These are phyloP conservation scores for Epipyxis sp. DNA, from an alignment of 108 stramenopile species.

Conservation along the genomic window DNA sequence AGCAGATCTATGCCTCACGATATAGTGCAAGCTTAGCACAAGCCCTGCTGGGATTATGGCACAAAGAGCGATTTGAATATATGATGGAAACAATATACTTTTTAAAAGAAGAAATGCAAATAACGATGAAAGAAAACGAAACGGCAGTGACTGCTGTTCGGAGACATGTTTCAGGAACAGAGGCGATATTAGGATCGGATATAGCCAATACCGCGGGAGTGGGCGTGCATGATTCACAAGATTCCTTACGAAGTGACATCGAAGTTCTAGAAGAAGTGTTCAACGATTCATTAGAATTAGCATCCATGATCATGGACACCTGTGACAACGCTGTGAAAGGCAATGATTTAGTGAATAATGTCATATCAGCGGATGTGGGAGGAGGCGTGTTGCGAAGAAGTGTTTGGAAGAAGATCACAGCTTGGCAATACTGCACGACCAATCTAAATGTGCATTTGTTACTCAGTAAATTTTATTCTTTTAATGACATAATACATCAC, in stretches of 20 bases:
- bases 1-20: conserved; percentile 25
- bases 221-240: not conserved
- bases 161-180: not conserved
- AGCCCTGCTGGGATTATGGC: not conserved
- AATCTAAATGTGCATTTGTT: conserved; percentile 22
- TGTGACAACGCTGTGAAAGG: not conserved
- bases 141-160: not conserved
- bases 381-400: not conserved
- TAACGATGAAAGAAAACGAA: not conserved
- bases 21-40: not conserved
- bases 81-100: not conserved
- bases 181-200: not conserved
- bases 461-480: not conserved
- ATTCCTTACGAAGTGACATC: not conserved
- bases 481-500: not conserved
- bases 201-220: not conserved
- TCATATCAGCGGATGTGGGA: conserved; percentile 9
- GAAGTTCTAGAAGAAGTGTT: not conserved
- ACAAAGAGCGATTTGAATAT: not conserved
- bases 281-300: not conserved
- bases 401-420: conserved; percentile 25
- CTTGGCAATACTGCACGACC: conserved; percentile 30
- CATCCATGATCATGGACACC: not conserved
- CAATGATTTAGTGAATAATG: not conserved
- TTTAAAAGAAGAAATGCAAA: not conserved